These are phyloP conservation scores for Sporisorium exsertum DNA, from an alignment of 1,284 basidiomycete genomes.

Conservation along the genomic window DNA sequence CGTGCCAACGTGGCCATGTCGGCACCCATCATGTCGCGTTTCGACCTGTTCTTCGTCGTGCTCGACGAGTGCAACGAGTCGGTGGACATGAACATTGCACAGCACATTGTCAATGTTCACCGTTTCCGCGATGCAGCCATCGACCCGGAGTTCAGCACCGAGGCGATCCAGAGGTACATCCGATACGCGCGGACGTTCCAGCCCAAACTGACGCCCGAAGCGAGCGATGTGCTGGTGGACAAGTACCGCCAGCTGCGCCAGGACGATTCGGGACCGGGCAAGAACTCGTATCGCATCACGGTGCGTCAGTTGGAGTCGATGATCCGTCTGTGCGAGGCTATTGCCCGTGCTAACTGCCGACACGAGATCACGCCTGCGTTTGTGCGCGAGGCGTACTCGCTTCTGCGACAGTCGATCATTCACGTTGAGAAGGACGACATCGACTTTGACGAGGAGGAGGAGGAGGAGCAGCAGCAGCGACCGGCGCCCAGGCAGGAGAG, in stretches of 20 bases:
- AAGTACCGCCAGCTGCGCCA: slow-evolving; percentile 93
- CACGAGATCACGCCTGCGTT: slow-evolving; percentile 82
- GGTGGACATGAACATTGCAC: slow-evolving; percentile 91
- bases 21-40: slow-evolving; percentile 98
- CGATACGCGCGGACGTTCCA: slow-evolving; percentile 95
- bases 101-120: slow-evolving; percentile 98
- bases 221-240: slow-evolving; percentile 91
- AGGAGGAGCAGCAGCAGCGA: slow-evolving; percentile 72
- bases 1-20: slow-evolving; percentile 98
- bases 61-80: slow-evolving; percentile 96
- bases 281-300: slow-evolving; percentile 94
- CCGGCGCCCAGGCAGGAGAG: slow-evolving; percentile 40
- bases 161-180: slow-evolving; percentile 95
- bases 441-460: slow-evolving; percentile 93
- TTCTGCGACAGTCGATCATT: slow-evolving; percentile 96
- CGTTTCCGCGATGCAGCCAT: slow-evolving; percentile 94
- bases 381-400: slow-evolving; percentile 92
- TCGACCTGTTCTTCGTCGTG: slow-evolving; percentile 98
- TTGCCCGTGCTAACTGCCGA: slow-evolving; percentile 95
- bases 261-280: slow-evolving; percentile 84
- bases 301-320: slow-evolving; percentile 96
- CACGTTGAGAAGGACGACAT: slow-evolving; percentile 99
- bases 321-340: slow-evolving; percentile 96
- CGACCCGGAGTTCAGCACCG: slow-evolving; percentile 94
- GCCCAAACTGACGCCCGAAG: slow-evolving; percentile 84